Base-by-base conservation (phyloP, 176 grass and related monocot genomes). In the Urochloa ruziziensis region DNA sequence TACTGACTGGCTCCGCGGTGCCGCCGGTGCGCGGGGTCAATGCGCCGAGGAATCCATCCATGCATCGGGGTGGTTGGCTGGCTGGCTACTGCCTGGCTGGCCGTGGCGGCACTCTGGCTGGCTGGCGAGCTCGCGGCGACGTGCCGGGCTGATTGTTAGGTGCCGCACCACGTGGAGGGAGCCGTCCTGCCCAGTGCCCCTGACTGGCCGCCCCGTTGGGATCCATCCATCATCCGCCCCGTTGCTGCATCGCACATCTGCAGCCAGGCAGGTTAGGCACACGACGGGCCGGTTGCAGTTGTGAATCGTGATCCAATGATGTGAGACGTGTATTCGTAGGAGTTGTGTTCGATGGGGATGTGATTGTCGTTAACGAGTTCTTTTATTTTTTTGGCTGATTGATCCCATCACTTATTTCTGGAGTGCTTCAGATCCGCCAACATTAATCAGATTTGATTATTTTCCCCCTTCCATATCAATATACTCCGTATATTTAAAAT, bases 121-220 rank as follows among this genome's bases (percentile, higher is more conserved):
- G 23, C 49, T 25, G 27, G 71, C 21, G 11, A 33, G 29, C 30
- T n/a, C n/a, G n/a, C n/a, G 62, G 75, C 58, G 75, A 84, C 87
- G 82, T 80, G 83, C 74, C 74, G 65, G 65, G 40, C 23, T 34
- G 23, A 58, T 57, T 53, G 68, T 89, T 84, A 7, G 75, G 81
- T 61, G 87, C 87, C 1, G 75, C 52, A 51, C 30, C 83, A 79
- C 65, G 65, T 79, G 83, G 75, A 85, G 49, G 83, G 23, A 51
- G 70, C 71, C 70, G 68, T 62, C 65, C 21, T 68, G 65, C 23
- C 13, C 11, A 40, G 40, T 25, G 32, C 63, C 42, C 39, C 39
- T 40, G 39, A n/a, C 39, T 40, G 3, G 4, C 42, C 18, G 72
- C 9, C 40, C 23, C 67, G 19, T 30, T 29, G 59, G 76, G 27